phyloP scores from a whole-genome alignment of 495 filamentous ascomycete species.

The Wilcoxina mikolae region DNA sequence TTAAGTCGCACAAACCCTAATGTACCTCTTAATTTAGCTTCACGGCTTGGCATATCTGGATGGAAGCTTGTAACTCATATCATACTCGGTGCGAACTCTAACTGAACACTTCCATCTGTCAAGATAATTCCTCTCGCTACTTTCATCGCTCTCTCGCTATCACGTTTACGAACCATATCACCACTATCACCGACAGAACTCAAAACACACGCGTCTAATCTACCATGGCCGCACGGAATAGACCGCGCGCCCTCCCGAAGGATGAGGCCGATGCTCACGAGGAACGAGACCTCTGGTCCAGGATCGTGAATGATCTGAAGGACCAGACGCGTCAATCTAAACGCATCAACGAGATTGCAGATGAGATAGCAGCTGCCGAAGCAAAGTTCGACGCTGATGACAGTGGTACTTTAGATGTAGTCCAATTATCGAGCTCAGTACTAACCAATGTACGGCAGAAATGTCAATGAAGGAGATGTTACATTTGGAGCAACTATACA shows the following conservation, averaged over 20 bases:
- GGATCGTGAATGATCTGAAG: slow-evolving; percentile 25
- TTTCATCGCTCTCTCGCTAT: too few relatives aligned
- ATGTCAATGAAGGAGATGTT: slow-evolving; percentile 17
- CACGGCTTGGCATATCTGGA: too few relatives aligned
- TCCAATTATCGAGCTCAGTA: background rate
- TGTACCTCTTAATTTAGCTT: too few relatives aligned
- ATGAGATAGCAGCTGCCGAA: slow-evolving; percentile 17
- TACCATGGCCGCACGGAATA: slow-evolving; percentile 24
- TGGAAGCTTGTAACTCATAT: too few relatives aligned
- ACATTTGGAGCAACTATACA: slow-evolving; percentile 14
- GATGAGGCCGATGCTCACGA: slow-evolving; percentile 27
- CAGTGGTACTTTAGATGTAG: background rate
- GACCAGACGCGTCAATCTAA: slow-evolving; percentile 18
- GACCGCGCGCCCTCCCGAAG: slow-evolving; percentile 20
- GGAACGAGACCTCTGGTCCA: slow-evolving; percentile 24
- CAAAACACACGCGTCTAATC: background rate
- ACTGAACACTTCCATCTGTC: too few relatives aligned
- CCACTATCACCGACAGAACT: background rate
- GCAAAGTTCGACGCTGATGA: slow-evolving; percentile 7
- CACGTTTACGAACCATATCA: too few relatives aligned
- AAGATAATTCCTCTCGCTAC: too few relatives aligned
- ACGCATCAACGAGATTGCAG: slow-evolving; percentile 18
- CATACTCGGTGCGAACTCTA: too few relatives aligned
- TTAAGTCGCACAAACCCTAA: too few relatives aligned
- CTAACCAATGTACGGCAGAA: slow-evolving; percentile 6